Base-by-base conservation (phyloP, 176 grass and related monocot species). In the Zoysia pacifica region DNA sequence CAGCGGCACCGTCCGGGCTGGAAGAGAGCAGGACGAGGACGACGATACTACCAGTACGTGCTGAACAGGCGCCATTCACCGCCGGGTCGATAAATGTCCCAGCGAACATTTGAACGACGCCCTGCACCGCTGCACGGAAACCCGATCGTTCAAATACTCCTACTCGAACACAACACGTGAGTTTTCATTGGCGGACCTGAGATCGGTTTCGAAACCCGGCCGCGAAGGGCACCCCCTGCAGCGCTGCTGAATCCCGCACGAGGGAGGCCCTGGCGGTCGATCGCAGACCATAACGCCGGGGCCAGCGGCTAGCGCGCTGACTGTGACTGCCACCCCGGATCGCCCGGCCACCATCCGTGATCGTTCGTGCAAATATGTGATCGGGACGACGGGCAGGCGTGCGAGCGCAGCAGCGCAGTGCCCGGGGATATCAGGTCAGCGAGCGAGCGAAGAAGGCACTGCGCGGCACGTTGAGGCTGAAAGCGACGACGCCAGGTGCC, bases 191-290 rank as follows among this genome's bases (percentile, higher is more conserved):
- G 13, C 5, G 9, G 1, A 28, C 28, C 28, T 28, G 19, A 42
- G 58, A 79, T 82, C 65, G 7, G 73, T 77, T 75, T 54, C 69
- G 70, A 13, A 39, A 10, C 80, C 43, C 61, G 3, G 67, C 11
- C 9, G 50, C 12, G 1, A 49, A 88, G 76, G 86, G 70, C 81
- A 65, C 6, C 47, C 45, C 2, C 75, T 65, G 62, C 77, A 0
- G 63, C 52, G 81, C 53, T 55, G 20, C 76, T 84, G 87, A 85
- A 89, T 85, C 65, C 72, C 82, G 72, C 76, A 63, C 15, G 48
- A 51, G 28, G 28, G 28, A 28, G 45, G 35, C 62, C 35, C 37
- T 11, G 62, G 12, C 13, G 48, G 78, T 39, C 54, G 10, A 10
- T 18, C 51, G n/a, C 62, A 35, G 61, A 60, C 62, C 81, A 69